Conservation (phyloP, 371 early-diverging fungal species). For the Lichtheimia ornata region DNA sequence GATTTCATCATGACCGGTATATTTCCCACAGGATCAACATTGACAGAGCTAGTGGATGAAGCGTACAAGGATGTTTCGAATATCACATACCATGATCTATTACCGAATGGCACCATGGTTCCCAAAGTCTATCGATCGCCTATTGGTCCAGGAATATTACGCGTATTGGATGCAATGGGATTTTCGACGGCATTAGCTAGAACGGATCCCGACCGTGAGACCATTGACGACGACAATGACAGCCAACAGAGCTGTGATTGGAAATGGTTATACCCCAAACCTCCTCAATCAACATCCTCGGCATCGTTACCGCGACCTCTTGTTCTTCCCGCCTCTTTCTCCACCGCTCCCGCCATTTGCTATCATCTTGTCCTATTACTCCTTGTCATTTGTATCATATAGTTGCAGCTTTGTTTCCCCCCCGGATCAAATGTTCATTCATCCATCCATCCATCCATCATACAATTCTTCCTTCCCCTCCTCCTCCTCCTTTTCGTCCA, state of each 20-base stretch:
- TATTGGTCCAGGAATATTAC: conserved; percentile 49
- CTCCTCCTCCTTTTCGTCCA: no score
- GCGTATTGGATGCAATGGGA: conserved; percentile 44
- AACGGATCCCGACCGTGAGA: conserved; percentile 30
- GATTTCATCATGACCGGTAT: conserved; percentile 46
- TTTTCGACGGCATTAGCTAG: conserved; percentile 42
- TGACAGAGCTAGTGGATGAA: conserved; percentile 24
- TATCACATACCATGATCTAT: conserved; percentile 23
- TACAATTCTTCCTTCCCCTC: background rate
- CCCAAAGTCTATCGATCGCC: conserved; percentile 33
- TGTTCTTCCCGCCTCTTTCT: background rate
- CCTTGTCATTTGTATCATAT: conserved; percentile 2
- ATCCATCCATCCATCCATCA: no score
- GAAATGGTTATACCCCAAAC: conserved; percentile 3
- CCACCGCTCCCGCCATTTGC: background rate
- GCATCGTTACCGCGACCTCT: background rate
- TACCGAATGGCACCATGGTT: conserved; percentile 17
- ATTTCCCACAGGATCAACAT: conserved; percentile 28
- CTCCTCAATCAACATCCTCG: background rate
- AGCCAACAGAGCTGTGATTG: conserved; percentile 6
- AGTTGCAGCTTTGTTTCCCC: background rate
- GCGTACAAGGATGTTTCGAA: conserved; percentile 26
- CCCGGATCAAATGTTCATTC: no score
- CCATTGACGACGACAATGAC: conserved; percentile 22
- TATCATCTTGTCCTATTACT: background rate